Conservation (phyloP, 225 moss, liverwort and hornwort genomes). For the Physcomitrium patens region DNA sequence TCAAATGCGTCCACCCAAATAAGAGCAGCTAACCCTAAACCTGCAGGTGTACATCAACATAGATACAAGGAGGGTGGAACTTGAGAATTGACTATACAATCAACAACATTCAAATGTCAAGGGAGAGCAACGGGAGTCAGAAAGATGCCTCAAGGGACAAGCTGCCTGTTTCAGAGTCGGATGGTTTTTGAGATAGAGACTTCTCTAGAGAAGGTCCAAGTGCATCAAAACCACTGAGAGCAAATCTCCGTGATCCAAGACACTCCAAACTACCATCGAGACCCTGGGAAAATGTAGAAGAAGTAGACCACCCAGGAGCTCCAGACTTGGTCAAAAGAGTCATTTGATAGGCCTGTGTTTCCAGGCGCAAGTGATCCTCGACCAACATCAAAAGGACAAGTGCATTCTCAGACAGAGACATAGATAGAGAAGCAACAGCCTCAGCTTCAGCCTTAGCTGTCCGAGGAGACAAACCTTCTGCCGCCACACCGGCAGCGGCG, state of each 20-base stretch:
- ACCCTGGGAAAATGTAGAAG: conserved; percentile 39
- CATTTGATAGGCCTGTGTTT: conserved; percentile 64
- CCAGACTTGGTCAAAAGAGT: conserved; percentile 41
- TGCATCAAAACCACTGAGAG: conserved; percentile 42
- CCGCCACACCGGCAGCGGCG: conserved; percentile 92
- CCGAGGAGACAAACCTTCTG: conserved; percentile 85
- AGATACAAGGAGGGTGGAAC: not conserved
- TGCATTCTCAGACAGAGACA: conserved; percentile 93
- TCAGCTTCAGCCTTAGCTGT: conserved; percentile 92
- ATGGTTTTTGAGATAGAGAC: conserved; percentile 40
- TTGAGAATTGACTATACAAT: conserved; percentile 1
- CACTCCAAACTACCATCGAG: conserved; percentile 47
- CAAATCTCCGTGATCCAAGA: conserved; percentile 50
- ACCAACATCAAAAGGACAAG: conserved; percentile 93
- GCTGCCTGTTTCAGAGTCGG: conserved; percentile 46
- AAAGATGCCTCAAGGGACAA: conserved; percentile 50
- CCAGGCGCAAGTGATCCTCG: conserved; percentile 88
- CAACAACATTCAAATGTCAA: not conserved
- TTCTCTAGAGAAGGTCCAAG: conserved; percentile 41
- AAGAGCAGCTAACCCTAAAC: conserved; percentile 11
- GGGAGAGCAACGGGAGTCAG: conserved; percentile 18
- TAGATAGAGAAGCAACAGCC: conserved; percentile 80
- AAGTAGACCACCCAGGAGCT: conserved; percentile 38
- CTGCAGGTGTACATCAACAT: not conserved
- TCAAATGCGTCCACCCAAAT: conserved; percentile 17